Conservation (phyloP, 140 eudicot species). For the Erigeron philadelphicus region DNA sequence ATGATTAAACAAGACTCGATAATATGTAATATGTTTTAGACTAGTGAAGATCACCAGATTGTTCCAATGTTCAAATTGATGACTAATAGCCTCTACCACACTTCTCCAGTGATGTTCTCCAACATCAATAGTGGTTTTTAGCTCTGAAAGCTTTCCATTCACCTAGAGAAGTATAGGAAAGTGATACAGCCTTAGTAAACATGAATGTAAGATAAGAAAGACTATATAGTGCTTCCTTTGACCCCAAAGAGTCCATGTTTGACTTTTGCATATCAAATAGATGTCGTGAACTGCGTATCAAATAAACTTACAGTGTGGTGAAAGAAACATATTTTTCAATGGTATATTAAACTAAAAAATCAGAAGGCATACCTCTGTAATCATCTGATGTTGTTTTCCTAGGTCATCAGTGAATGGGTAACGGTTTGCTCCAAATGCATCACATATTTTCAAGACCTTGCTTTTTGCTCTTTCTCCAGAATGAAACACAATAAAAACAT, state of each 20-base stretch:
- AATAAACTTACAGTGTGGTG: slow-evolving; percentile 8
- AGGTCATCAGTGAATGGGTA: slow-evolving; percentile 77
- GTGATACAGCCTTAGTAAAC: neutral
- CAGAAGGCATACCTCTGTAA: slow-evolving; percentile 52
- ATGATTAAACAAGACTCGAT: slow-evolving; percentile 1
- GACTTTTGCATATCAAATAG: neutral
- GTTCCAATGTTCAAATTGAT: slow-evolving; percentile 77
- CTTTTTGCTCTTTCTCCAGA: slow-evolving; percentile 86
- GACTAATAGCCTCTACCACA: slow-evolving; percentile 56
- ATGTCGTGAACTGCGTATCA: neutral
- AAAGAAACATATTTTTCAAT: neutral
- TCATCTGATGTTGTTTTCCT: slow-evolving; percentile 59
- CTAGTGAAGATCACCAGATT: slow-evolving; percentile 45
- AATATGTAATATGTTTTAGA: neutral
- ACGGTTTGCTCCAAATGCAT: slow-evolving; percentile 94
- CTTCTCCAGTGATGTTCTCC: slow-evolving; percentile 63
- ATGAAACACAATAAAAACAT: slow-evolving; percentile 75
- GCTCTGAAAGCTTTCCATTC: slow-evolving; percentile 65
- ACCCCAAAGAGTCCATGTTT: neutral
- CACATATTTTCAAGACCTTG: slow-evolving; percentile 80
- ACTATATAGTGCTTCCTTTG: neutral
- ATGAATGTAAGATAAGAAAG: neutral
- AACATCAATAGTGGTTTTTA: slow-evolving; percentile 74
- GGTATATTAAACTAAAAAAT: neutral
- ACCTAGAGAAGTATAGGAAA: slow-evolving; percentile 37